These are phyloP conservation scores for Puccinia polysora DNA, from an alignment of 1,284 basidiomycete species.

Conservation along the genomic window DNA sequence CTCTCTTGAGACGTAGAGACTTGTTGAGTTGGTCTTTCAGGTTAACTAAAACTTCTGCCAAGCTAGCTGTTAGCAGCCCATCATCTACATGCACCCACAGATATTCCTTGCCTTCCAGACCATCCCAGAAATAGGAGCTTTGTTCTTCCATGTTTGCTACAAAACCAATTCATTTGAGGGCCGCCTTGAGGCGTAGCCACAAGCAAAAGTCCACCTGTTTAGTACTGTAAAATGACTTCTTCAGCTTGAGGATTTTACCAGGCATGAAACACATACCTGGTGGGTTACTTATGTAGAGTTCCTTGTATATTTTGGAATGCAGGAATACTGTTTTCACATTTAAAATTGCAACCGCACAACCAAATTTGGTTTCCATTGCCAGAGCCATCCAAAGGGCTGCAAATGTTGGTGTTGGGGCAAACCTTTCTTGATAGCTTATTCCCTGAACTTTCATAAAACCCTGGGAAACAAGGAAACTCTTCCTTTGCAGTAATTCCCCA, in stretches of 20 bases:
- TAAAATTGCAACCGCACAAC: neutral
- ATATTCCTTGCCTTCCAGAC: neutral
- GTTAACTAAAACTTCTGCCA: neutral
- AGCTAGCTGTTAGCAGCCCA: neutral
- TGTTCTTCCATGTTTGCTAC: neutral
- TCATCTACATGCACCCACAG: slow-evolving; percentile 19
- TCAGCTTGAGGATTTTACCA: neutral
- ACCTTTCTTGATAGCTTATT: neutral
- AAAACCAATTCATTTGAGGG: neutral
- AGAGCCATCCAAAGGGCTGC: neutral
- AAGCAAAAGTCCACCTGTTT: neutral
- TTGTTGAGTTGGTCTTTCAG: neutral
- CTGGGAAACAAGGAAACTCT: neutral
- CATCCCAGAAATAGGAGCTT: neutral
- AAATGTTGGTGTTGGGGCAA: slow-evolving; percentile 32
- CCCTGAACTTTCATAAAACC: slow-evolving; percentile 9
- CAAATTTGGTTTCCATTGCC: neutral
- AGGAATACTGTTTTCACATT: neutral
- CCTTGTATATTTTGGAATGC: neutral
- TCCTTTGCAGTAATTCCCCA: neutral
- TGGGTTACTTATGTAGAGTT: neutral
- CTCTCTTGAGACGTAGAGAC: neutral
- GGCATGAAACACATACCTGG: neutral
- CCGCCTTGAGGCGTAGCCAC: neutral
- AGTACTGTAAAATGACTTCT: neutral